A percentile compares a stretch with the other conserved stretches of the same genome.
phyloP scores from a whole-genome alignment of 2,329 filamentous ascomycete genomes.

The Calonectria hongkongensis region DNA sequence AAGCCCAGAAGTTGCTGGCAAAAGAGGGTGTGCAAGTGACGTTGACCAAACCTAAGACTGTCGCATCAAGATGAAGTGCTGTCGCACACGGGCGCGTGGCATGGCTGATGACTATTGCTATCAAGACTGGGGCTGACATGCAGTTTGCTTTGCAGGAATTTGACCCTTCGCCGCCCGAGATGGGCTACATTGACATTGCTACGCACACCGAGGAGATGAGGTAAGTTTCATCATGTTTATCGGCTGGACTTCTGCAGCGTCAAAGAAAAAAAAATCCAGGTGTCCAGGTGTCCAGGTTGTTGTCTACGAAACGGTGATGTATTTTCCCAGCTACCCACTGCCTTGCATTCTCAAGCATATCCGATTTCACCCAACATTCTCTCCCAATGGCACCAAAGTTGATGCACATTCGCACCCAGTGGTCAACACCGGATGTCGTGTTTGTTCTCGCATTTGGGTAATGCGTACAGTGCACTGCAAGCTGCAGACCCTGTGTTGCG shows the following conservation, averaged over 20 bases:
- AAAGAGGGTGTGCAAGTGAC: slow-evolving; percentile 37
- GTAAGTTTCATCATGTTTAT: slow-evolving; percentile 63
- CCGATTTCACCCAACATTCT: neutral
- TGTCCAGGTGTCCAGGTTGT: slow-evolving; percentile 27
- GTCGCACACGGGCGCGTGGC: slow-evolving; percentile 32
- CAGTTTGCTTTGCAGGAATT: slow-evolving; percentile 68
- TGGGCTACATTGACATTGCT: slow-evolving; percentile 73
- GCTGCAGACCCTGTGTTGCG: slow-evolving; percentile 32
- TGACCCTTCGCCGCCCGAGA: slow-evolving; percentile 71
- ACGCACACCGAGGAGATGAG: slow-evolving; percentile 71
- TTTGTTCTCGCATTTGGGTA: slow-evolving; percentile 35
- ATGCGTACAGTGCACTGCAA: slow-evolving; percentile 21
- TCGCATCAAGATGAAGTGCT: slow-evolving; percentile 34
- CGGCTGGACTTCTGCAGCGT: slow-evolving; percentile 33
- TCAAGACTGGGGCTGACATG: slow-evolving; percentile 47
- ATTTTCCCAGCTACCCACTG: neutral
- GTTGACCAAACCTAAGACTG: slow-evolving; percentile 27
- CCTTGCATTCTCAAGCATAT: neutral
- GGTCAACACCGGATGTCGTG: slow-evolving; percentile 20
- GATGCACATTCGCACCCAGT: neutral
- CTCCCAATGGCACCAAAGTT: slow-evolving; percentile 10
- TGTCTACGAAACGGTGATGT: neutral
- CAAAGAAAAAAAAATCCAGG: slow-evolving; percentile 14
- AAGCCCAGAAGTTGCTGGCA: neutral
- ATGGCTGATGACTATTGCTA: slow-evolving; percentile 30